phyloP scores from a whole-genome alignment of 2,329 filamentous ascomycete species.

The Hymenoscyphus repandus region DNA sequence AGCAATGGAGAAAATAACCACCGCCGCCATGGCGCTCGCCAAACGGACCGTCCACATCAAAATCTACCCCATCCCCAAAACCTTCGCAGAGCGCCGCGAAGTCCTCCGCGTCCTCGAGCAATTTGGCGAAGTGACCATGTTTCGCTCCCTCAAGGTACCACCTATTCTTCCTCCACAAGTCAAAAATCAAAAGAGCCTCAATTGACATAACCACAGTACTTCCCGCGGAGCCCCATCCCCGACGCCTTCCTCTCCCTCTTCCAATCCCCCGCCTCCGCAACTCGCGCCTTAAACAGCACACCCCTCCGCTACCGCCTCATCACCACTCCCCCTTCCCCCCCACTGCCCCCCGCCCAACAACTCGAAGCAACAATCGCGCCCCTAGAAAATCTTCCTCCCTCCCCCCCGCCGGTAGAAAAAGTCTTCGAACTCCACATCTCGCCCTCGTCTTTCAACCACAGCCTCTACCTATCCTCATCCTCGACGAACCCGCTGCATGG shows the following conservation, averaged over 20 bases:
- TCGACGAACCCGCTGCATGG: conserved; percentile 25
- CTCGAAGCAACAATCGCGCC: conserved; percentile 3
- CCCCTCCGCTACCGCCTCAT: conserved; percentile 28
- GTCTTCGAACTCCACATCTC: conserved; percentile 23
- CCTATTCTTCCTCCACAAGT: background rate
- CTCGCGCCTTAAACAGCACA: conserved; percentile 18
- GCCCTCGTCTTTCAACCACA: conserved; percentile 18
- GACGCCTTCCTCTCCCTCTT: conserved; percentile 30
- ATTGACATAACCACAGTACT: conserved; percentile 12
- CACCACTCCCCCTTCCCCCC: conserved; percentile 2
- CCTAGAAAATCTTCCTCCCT: background rate
- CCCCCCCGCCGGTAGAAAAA: conserved; percentile 4
- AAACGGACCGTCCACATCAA: conserved; percentile 29
- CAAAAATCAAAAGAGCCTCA: background rate
- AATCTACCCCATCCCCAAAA: conserved; percentile 25
- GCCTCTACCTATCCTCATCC: conserved; percentile 13
- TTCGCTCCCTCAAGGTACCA: conserved; percentile 30
- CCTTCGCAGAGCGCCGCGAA: conserved; percentile 30
- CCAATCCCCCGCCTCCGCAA: conserved; percentile 16
- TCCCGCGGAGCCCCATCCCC: conserved; percentile 15
- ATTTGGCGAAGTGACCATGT: conserved; percentile 30
- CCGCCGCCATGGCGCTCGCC: conserved; percentile 5
- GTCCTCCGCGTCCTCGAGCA: conserved; percentile 30
- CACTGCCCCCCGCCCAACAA: background rate
- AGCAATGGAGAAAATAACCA: no score